Conservation (phyloP, 2,329 filamentous ascomycete species). For the Nothophaeocryptopus gaeumannii region DNA sequence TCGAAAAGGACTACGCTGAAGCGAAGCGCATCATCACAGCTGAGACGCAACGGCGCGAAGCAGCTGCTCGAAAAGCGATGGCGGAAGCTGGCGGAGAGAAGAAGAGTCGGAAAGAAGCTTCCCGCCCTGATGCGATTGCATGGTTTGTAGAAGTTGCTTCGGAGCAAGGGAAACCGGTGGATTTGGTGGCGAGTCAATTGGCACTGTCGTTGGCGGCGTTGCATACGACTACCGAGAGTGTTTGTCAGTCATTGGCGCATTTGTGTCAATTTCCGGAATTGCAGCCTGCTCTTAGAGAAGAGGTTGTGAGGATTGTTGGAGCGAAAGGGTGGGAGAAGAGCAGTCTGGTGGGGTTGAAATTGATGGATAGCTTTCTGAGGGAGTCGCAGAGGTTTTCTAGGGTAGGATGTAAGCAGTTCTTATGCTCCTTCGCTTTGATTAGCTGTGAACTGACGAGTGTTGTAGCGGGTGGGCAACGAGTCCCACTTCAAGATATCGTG, state of each 20-base stretch:
- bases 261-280: constrained; percentile 26
- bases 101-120: too few relatives aligned
- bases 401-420: too few relatives aligned
- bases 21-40: background rate
- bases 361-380: constrained; percentile 35
- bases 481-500: constrained; percentile 18
- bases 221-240: constrained; percentile 43
- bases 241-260: constrained; percentile 23
- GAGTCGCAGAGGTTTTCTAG: too few relatives aligned
- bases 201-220: constrained; percentile 22
- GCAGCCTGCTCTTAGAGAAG: constrained; percentile 28
- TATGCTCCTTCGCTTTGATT: too few relatives aligned
- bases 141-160: constrained; percentile 30
- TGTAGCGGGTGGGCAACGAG: constrained; percentile 23
- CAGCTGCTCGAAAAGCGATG: background rate
- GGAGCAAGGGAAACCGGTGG: constrained; percentile 13
- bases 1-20: constrained; percentile 35
- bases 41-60: background rate
- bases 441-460: constrained; percentile 1
- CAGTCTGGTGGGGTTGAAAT: constrained; percentile 28
- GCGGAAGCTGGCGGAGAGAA: too few relatives aligned
- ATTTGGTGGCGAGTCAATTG: constrained; percentile 22
- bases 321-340: constrained; percentile 32
- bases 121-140: constrained; percentile 22
- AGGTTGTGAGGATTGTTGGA: constrained; percentile 25